Evolutionary conservation across 441 rosid species (phyloP), one percentile per base, ranked within the genome.

Genomic region (Viola pubescens): DNA sequence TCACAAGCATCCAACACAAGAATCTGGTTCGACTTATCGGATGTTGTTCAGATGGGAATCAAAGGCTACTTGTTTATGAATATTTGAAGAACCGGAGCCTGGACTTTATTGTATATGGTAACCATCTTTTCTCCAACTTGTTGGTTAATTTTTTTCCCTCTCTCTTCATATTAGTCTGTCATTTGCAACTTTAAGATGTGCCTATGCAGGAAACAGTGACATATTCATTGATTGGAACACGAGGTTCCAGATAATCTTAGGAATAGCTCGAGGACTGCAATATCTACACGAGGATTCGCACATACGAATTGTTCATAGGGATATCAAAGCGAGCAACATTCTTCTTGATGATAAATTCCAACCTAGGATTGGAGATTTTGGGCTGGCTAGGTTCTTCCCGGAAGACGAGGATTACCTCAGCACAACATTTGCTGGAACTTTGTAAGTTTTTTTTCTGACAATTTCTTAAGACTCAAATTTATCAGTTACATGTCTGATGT

Each of bases 401-500:
- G 89, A 86, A 71, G 89, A 83, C 65, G 78, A 83, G 71, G 81
- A 82, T 56, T 81, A 75, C 59, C 85, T 86, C n/a, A 86, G 87
- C 78, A 83, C 89, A 19, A 78, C 74, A 4, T 77, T 86, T 70
- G 89, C 85, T 3, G 92, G 89, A 67, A 81, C 92, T 49, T 51
- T 86, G 92, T 83, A 67, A 75, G 88, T 65, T 48, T 2, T 40
- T 6, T 43, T 43, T 9, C 46, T 43, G 10, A 46, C 11, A 8
- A n/a, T 46, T 4, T 46, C 9, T 43, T 9, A 8, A n/a, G 11
- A 6, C 11, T 46, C 9, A 5, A 16, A 4, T 37, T 13, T 41
- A 7, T 49, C 48, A 34, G 42, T 3, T 9, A 4, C 4, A n/a
- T 10, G 11, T 40, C 6, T 14, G 0, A 16, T 39, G 26, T 19